A percentile compares a stretch with the other conserved stretches of the same genome.
These are phyloP conservation scores for Syzygium syzygioides DNA, from an alignment of 441 rosid species.

Conservation along the genomic window DNA sequence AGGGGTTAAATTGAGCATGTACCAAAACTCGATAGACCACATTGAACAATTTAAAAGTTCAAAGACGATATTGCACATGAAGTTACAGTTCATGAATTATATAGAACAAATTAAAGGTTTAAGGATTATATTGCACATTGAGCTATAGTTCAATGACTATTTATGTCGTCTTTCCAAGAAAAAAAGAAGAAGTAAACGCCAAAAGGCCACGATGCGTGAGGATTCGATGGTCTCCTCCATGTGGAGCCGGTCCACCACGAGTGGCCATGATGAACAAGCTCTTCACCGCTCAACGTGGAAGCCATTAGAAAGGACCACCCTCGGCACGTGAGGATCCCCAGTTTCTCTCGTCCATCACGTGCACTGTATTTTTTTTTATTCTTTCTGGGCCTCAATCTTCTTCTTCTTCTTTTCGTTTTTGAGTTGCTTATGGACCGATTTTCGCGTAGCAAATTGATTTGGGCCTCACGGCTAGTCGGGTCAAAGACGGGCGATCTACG, in stretches of 20 bases:
- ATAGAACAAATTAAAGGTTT: too few relatives aligned
- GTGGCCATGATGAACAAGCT: neutral
- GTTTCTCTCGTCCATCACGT: neutral
- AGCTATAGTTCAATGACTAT: too few relatives aligned
- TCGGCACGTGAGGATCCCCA: neutral
- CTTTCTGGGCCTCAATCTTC: neutral
- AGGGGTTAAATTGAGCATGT: too few relatives aligned
- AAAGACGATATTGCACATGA: too few relatives aligned
- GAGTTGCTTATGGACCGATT: neutral
- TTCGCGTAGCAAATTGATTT: neutral
- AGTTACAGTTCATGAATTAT: too few relatives aligned
- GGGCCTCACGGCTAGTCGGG: neutral
- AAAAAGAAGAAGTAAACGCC: too few relatives aligned
- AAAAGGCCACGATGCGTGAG: neutral
- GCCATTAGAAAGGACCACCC: neutral
- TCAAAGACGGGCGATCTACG: neutral
- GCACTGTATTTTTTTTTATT: neutral
- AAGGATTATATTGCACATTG: fast-evolving
- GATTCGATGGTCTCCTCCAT: neutral
- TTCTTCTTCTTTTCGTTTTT: neutral
- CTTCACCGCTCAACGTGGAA: neutral
- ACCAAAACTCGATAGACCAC: too few relatives aligned
- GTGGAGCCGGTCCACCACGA: neutral
- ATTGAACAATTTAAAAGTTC: too few relatives aligned
- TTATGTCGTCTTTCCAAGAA: too few relatives aligned